Evolutionary conservation across 1,139 yeast species (phyloP), one percentile per base, ranked within the genome.

Genomic region (Suzukiozyma palmioleophila): DNA sequence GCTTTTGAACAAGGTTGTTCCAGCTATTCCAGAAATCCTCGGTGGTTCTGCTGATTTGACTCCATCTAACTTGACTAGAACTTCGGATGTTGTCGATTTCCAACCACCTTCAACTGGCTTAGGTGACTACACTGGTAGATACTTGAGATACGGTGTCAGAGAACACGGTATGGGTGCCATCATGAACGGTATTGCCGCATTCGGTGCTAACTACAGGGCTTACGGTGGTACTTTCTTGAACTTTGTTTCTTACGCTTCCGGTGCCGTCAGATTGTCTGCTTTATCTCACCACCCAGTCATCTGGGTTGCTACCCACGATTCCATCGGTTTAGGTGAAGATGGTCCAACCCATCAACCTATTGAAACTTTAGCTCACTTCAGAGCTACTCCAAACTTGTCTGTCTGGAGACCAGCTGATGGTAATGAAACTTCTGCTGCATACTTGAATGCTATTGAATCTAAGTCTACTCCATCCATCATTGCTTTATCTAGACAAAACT

Each of bases 321-420:
- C 98, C 42, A 92, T 92, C 61, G 98, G 98, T 73, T 79, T 92
- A 55, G 98, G 98, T 74, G 98, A 92, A 77, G 98, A 92, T 64
- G 98, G 98, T 63, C 98, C 98, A 67, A 92, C 98, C 63, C 98
- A 92, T 73, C 98, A 92, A 77, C 99, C 99, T 69, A 88, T 92
- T 58, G 99, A 92, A 79, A 92, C 98, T 48, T 75, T 92, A 64
- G 96, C 97, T 47, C 98, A 92, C 71, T 81, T 94, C 72, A 88
- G 99, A 79, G 96, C 98, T 52, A 65, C 79, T 57, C 99, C 99
- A 73, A 94, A 94, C 78, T 60, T 81, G 57, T 79, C 84, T 65
- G 97, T 92, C 47, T 92, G 97, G 97, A 88, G 99, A 80, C 98
- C 98, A 56, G 98, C 98, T 62, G 98, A 94, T 66, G 99, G 99